Percentiles rank a stretch among this genome's conserved stretches.
phyloP scores from a whole-genome alignment of 2,329 filamentous ascomycete genomes.

The Lasiodiplodia gonubiensis region DNA sequence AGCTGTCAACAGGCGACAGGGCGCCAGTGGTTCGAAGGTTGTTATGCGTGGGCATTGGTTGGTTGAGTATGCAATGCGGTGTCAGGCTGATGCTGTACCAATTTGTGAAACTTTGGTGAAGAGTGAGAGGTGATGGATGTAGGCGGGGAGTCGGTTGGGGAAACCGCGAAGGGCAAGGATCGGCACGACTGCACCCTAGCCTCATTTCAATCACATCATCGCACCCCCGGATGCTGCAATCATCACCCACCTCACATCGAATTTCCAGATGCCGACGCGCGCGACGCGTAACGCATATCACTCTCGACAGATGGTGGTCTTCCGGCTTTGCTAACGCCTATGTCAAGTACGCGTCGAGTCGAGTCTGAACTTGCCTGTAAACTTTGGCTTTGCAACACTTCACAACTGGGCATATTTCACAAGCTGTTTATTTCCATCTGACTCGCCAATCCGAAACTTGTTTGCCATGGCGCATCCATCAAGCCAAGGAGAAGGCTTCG shows the following conservation, averaged over 20 bases:
- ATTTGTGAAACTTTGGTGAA: background rate
- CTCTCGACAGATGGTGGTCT: background rate
- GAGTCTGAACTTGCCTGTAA: background rate
- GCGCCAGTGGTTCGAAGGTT: too few relatives aligned
- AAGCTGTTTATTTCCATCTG: background rate
- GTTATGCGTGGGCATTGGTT: too few relatives aligned
- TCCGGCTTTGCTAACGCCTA: background rate
- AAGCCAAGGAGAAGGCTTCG: background rate
- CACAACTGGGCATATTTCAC: background rate
- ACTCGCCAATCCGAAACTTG: background rate
- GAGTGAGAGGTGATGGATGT: background rate
- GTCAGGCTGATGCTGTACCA: too few relatives aligned
- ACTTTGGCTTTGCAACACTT: background rate
- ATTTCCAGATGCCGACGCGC: conserved; percentile 1
- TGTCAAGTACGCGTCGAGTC: background rate
- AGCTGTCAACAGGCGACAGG: too few relatives aligned
- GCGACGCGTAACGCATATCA: background rate
- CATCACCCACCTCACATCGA: background rate
- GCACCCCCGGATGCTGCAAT: conserved; percentile 18
- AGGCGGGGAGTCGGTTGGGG: background rate
- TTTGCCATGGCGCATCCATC: background rate
- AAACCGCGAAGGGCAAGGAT: background rate
- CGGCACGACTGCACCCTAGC: background rate
- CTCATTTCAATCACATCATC: conserved; percentile 22
- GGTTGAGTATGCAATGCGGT: too few relatives aligned